Base-by-base conservation (phyloP, 2,329 filamentous ascomycete genomes). In the Cladophialophora carrionii region DNA sequence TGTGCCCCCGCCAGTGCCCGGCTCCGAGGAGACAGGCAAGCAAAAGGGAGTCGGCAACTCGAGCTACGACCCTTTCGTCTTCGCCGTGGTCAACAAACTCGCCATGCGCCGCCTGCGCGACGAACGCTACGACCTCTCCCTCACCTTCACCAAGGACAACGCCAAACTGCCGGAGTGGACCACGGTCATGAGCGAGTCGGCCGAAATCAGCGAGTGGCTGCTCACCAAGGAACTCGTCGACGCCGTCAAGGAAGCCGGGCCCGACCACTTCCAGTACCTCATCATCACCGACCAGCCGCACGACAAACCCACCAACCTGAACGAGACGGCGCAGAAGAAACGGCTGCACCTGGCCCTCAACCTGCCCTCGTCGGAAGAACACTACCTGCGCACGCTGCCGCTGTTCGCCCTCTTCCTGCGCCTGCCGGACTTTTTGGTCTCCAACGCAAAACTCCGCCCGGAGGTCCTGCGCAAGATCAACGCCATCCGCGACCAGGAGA, bases 161-260 rank as follows among this genome's bases (percentile, higher is more conserved):
- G 76, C 89, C 62, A 97, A 96, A 83, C 87, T 99, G 37, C 94
- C 95, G 37, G 80, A 84, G 69, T 99, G 93, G 93, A 83, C 89
- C 62, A 96, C 92, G 12, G 87, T 97, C 74, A 98, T 99, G 95
- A 96, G 88, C 75, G 95, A 99, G 83, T 96, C 89, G 78, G 92
- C 93, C 64, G 95, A 98, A 80, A 89, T 99, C 72, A 97, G 93
- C 12, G 91, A 97, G 53, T 83, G 87, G 6, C 82, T 99, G 71
- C 85, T 99, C 57, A 96, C 92, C 3, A 85, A 90, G n/a, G 94
- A 98, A 73, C 84, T 99, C 43, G 85, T 92, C 77, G 86, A 90
- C 73, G 92, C 91, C 17, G 83, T 96, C 70, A 85, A 90, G 73
- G 80, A 88, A 59, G 91, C 91, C 4, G 94, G 94, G 32, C 57